Evolutionary conservation across 2,329 filamentous ascomycete species (phyloP), one percentile per base, ranked within the genome.

Genomic region (Ophiostoma ulmi): DNA sequence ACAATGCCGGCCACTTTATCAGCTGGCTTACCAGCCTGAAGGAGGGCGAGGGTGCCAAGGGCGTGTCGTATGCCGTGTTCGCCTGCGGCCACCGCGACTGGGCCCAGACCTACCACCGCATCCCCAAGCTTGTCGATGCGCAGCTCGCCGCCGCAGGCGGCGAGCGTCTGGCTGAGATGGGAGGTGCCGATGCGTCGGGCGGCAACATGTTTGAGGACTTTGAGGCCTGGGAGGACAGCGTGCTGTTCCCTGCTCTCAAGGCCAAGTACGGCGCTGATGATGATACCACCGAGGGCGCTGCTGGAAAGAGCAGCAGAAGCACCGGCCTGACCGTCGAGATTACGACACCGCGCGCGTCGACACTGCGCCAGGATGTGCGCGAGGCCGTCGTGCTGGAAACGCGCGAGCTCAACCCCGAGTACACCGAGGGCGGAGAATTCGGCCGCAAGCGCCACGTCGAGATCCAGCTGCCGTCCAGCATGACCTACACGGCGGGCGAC

Each of bases 401-500:
- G 61, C 80, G 80, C 66, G 77, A 81, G 0, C 80, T 91, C 44
- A 67, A 67, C 65, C n/a, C 39, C 6, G 65, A 31, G 11, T 41
- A 11, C n/a, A 87, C 75, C 0, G 72, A 69, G 0, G 65, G 52
- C n/a, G 38, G 68, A 2, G 58, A n/a, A 63, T 22, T 22, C 2
- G 22, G 70, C 5, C 69, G 70, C 52, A 93, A 86, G 81, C 85
- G 86, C 31, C 84, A 89, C 73, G 84, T 92, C 26, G 87, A 87
- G 72, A 87, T 93, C 38, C 85, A 86, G 72, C 82, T 94, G 1
- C 91, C 91, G 0, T 85, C 84, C 0, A 86, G 85, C 70, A 84
- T 87, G 82, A 84, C 83, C 0, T 94, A 93, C 78, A 83, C 85
- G 48, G 85, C 89, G 3, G 91, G 91, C 11, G 91, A 94, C 76